Conservation (phyloP, 805 yeast genomes). For the Candida tibetensis region DNA sequence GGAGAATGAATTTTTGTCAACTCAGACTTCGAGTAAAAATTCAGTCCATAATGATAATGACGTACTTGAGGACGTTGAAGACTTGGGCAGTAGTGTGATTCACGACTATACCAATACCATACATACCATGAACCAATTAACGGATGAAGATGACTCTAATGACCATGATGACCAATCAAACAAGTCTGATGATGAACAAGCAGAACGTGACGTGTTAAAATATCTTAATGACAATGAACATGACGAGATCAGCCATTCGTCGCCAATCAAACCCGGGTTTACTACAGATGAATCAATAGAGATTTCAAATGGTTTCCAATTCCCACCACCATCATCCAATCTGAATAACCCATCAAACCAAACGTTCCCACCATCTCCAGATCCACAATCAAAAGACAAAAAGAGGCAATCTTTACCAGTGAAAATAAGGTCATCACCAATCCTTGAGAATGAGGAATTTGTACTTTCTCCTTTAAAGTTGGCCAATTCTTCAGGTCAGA, state of each 20-base stretch:
- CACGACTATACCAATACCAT: constrained; percentile 7
- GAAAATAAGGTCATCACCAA: constrained; percentile 21
- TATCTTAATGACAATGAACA: constrained; percentile 21
- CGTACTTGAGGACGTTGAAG: constrained; percentile 5
- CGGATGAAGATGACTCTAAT: constrained; percentile 12
- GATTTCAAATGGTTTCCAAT: constrained; percentile 22
- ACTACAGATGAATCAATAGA: constrained; percentile 18
- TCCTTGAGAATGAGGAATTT: constrained; percentile 29
- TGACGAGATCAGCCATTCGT: constrained; percentile 20
- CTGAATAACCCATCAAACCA: constrained; percentile 3
- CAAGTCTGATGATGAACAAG: constrained; percentile 1
- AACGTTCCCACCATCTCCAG: constrained; percentile 34
- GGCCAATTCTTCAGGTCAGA: constrained; percentile 20
- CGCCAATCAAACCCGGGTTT: constrained; percentile 21
- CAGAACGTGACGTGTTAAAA: constrained; percentile 16
- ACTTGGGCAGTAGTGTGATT: constrained; percentile 3
- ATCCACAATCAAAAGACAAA: constrained; percentile 22
- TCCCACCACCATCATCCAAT: constrained; percentile 18
- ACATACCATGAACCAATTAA: constrained; percentile 25
- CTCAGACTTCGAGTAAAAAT: constrained; percentile 10
- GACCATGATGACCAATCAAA: constrained; percentile 5
- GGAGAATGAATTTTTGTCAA: constrained; percentile 22
- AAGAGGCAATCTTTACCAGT: constrained; percentile 38
- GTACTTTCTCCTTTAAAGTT: constrained; percentile 43
- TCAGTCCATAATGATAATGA: constrained; percentile 6